A percentile compares a stretch with the other conserved stretches of the same genome.
Evolutionary conservation across 768 basidiomycete genomes (phyloP).

Genomic region (Pisolithus marmoratus): DNA sequence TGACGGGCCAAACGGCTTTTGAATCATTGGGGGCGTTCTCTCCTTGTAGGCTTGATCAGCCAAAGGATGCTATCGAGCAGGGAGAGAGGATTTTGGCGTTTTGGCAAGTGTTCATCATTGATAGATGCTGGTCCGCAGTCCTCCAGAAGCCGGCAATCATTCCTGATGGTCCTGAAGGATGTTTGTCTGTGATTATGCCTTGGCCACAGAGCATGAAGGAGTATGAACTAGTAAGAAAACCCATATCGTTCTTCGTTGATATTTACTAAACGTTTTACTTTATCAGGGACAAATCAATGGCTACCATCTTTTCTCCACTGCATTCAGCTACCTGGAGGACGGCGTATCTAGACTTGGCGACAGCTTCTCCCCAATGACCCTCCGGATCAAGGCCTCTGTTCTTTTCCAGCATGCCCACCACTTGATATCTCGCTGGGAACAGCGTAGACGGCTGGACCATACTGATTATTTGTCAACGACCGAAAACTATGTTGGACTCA

Average conservation of each 20-base stretch:
- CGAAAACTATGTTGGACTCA: constrained; percentile 32
- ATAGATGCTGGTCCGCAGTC: constrained; percentile 76
- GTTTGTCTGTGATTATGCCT: constrained; percentile 59
- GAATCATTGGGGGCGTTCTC: constrained; percentile 31
- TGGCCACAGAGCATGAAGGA: constrained; percentile 74
- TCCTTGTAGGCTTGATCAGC: constrained; percentile 47
- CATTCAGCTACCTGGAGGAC: constrained; percentile 57
- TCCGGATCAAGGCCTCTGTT: constrained; percentile 73
- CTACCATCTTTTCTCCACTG: constrained; percentile 49
- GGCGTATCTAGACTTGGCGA: constrained; percentile 42
- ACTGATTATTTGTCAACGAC: constrained; percentile 11
- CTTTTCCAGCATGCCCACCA: constrained; percentile 64
- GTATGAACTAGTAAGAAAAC: constrained; percentile 58
- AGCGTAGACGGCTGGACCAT: constrained; percentile 38
- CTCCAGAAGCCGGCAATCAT: constrained; percentile 63
- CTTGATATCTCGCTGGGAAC: constrained; percentile 55
- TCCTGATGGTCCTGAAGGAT: constrained; percentile 54
- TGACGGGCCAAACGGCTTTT: constrained; percentile 27
- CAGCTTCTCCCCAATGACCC: constrained; percentile 57
- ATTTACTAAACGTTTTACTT: constrained; percentile 11
- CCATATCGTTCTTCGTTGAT: constrained; percentile 3
- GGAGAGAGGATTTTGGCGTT: constrained; percentile 72
- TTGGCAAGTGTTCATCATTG: constrained; percentile 80
- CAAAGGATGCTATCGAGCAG: constrained; percentile 53
- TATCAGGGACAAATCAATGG: constrained; percentile 54